Percentiles rank a stretch among this genome's conserved stretches.
These are phyloP conservation scores for Cinnamomum chago DNA, from an alignment of 164 flowering plant species.

Conservation along the genomic window DNA sequence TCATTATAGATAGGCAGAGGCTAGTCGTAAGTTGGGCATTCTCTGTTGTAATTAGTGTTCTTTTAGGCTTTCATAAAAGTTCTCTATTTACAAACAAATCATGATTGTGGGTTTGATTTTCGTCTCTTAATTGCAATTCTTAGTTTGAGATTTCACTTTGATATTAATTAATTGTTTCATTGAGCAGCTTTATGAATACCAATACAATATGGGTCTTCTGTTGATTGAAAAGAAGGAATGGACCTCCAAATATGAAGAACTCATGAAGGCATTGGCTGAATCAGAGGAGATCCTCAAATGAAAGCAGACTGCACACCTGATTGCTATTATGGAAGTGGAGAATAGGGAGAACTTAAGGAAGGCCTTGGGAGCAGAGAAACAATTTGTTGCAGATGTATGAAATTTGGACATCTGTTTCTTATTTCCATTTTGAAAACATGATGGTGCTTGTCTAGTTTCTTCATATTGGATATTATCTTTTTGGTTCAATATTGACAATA, in stretches of 20 bases:
- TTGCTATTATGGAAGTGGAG: conserved; percentile 67
- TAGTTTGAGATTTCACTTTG: no score
- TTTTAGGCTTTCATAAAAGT: no score
- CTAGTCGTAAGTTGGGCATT: no score
- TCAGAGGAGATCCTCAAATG: conserved; percentile 63
- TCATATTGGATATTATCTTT: no score
- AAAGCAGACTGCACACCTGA: conserved; percentile 62
- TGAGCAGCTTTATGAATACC: conserved; percentile 76
- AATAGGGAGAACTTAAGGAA: conserved; percentile 64
- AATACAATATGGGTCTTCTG: conserved; percentile 89
- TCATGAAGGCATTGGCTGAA: conserved; percentile 54
- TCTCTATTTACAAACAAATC: no score
- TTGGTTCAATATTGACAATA: not conserved
- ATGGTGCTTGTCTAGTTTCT: not conserved
- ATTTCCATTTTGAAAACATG: not conserved
- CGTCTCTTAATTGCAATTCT: no score
- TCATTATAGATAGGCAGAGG: no score
- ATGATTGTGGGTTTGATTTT: no score
- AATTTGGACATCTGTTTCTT: not conserved
- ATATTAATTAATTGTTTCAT: no score
- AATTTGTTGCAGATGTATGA: conserved; percentile 69
- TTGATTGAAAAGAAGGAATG: conserved; percentile 84
- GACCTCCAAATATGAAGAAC: conserved; percentile 50
- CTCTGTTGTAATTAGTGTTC: no score
- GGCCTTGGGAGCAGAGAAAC: conserved; percentile 64